Base-by-base conservation (phyloP, 805 yeast genomes). In the Zygotorulaspora florentina region DNA sequence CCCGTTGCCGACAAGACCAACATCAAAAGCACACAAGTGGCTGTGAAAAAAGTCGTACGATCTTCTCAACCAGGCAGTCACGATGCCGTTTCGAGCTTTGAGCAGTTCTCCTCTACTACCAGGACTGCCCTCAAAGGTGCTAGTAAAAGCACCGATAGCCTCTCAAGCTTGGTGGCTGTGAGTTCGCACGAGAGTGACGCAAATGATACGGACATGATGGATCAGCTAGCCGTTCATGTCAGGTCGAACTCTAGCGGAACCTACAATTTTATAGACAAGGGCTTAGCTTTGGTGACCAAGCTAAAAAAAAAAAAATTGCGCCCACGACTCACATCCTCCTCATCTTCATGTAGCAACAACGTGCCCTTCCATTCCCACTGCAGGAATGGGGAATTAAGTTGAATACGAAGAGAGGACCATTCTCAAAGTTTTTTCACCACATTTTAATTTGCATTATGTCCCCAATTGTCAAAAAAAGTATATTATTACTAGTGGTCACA, bases 241-340 rank as follows among this genome's bases (percentile, higher is more conserved):
- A 33, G 36, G 20, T 33, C 36, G 9, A 33, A 33, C 9, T 33
- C 36, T 13, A 43, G 30, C 18, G 39, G 47, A 31, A 39, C 52
- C 27, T 40, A 43, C 16, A 47, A 42, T n/a, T 42, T 48, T 12
- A n/a, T 48, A 2, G 36, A 13, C 35, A 48, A 42, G 33, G 52
- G 52, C 12, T 40, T 35, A 29, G 52, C 47, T 4, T 20, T 48
- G 3, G 47, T 48, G 23, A 42, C 44, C 12, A 39, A 43, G 28
- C 39, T 48, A 8, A 45, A 41, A 31, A 27, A 16, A 15, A 48
- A 48, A 42, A 42, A 36, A n/a, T 34, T 38, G 20, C 43, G 48
- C 10, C 46, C 52, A 5, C 26, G 39, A 25, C 33, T 36, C 8
- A 41, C 39, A 9, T 35, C 48, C 6, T 17, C 35, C 25, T 39